These are phyloP conservation scores for Lipomyces mesembrius DNA, from an alignment of 805 yeast genomes.

Conservation along the genomic window DNA sequence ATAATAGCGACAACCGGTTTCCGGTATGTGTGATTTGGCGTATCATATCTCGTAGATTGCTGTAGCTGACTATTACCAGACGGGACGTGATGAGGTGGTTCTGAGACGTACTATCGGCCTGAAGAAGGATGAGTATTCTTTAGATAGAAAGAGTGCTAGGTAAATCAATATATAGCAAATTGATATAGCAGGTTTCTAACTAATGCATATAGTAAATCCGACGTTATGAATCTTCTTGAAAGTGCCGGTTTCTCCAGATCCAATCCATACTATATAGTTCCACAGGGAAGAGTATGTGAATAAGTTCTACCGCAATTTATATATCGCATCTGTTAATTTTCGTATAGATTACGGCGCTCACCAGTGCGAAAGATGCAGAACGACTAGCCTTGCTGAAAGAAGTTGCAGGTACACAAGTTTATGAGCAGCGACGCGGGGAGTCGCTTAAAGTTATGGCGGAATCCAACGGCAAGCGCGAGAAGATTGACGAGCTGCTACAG, in stretches of 20 bases:
- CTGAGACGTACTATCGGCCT: slow-evolving; percentile 90
- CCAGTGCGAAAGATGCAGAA: slow-evolving; percentile 86
- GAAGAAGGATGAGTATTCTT: slow-evolving; percentile 86
- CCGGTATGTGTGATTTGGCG: slow-evolving; percentile 46
- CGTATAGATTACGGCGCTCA: slow-evolving; percentile 63
- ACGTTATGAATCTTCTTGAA: slow-evolving; percentile 79
- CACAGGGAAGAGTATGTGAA: slow-evolving; percentile 74
- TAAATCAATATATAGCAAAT: not conserved
- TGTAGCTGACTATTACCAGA: slow-evolving; percentile 25
- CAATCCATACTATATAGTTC: slow-evolving; percentile 94
- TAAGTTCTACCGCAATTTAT: too few species aligned
- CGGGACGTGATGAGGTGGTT: slow-evolving; percentile 67
- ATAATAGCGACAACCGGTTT: slow-evolving; percentile 75
- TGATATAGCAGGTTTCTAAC: not conserved
- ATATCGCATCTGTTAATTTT: not conserved
- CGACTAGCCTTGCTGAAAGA: slow-evolving; percentile 79
- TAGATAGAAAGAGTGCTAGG: slow-evolving; percentile 79
- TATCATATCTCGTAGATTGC: not conserved
- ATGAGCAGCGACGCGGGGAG: slow-evolving; percentile 78
- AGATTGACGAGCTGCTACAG: slow-evolving; percentile 72
- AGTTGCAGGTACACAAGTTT: slow-evolving; percentile 93
- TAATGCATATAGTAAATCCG: slow-evolving; percentile 54
- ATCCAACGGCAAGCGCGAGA: slow-evolving; percentile 68
- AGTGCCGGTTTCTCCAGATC: slow-evolving; percentile 90
- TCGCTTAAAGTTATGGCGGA: slow-evolving; percentile 78